A percentile compares a stretch with the other conserved stretches of the same genome.
These are phyloP conservation scores for Neurospora sp. DNA, from an alignment of 495 filamentous ascomycete species.

Conservation along the genomic window DNA sequence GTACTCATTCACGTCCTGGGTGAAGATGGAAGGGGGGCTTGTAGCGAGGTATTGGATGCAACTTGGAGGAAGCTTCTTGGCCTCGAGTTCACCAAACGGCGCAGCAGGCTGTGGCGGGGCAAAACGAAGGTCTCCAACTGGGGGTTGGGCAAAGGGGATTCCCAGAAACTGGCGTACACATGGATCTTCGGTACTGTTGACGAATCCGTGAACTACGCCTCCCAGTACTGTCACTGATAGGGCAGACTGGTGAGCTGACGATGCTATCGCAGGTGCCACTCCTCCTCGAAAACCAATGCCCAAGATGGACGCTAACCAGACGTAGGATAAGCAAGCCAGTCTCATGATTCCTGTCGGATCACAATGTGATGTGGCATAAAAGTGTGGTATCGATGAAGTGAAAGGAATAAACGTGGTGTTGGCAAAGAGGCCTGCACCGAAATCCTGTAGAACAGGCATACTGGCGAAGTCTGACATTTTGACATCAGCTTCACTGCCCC, in stretches of 20 bases:
- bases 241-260: neutral
- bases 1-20: constrained; percentile 14
- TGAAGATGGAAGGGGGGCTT: constrained; percentile 8
- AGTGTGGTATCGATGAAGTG: neutral
- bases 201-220: constrained; percentile 9
- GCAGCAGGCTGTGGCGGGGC: constrained; percentile 10
- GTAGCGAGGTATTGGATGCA: constrained; percentile 14
- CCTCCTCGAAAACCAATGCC: neutral
- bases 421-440: neutral
- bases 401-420: neutral
- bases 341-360: neutral
- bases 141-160: constrained; percentile 45
- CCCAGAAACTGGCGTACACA: constrained; percentile 37
- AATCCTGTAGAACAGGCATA: neutral
- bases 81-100: constrained; percentile 6
- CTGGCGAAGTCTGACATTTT: neutral
- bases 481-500: neutral
- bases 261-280: neutral
- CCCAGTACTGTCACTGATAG: constrained; percentile 2
- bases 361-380: neutral
- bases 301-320: neutral
- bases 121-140: constrained; percentile 39
- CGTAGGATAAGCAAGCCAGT: neutral
- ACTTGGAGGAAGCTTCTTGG: constrained; percentile 9
- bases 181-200: constrained; percentile 1